These are phyloP conservation scores for Cyberlindnera maclurae DNA, from an alignment of 805 yeast species.

Conservation along the genomic window DNA sequence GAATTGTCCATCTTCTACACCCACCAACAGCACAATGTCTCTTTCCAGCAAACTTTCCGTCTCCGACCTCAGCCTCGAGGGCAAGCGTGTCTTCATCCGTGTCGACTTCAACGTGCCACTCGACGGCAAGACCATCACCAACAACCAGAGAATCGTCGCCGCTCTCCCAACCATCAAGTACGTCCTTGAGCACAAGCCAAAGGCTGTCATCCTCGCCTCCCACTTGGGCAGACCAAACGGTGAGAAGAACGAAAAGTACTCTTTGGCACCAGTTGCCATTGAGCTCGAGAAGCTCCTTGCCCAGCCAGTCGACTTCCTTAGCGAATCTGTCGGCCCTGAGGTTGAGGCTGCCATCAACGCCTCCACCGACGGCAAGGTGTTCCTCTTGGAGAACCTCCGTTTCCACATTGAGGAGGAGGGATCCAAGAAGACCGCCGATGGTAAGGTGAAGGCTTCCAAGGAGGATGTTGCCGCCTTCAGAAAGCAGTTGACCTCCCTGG, in stretches of 20 bases:
- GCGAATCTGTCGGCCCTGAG: conserved; percentile 89
- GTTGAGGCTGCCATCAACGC: conserved; percentile 73
- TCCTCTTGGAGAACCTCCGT: conserved; percentile 94
- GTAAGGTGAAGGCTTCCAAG: conserved; percentile 86
- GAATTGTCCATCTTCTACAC: not conserved
- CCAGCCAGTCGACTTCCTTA: conserved; percentile 70
- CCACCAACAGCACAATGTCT: conserved; percentile 54
- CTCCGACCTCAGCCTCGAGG: conserved; percentile 78
- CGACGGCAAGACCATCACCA: conserved; percentile 94
- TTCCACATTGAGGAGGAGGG: conserved; percentile 98
- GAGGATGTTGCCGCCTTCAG: conserved; percentile 85
- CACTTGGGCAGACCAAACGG: conserved; percentile 99
- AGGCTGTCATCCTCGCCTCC: conserved; percentile 86
- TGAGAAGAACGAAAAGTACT: conserved; percentile 75
- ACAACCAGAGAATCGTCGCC: conserved; percentile 99
- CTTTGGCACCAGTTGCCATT: conserved; percentile 86
- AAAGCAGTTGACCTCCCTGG: conserved; percentile 80
- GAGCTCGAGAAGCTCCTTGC: conserved; percentile 79
- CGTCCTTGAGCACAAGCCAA: conserved; percentile 87
- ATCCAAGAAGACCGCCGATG: conserved; percentile 83
- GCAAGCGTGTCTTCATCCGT: conserved; percentile 96
- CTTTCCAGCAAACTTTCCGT: conserved; percentile 90
- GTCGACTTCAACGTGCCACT: conserved; percentile 95
- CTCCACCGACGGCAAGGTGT: conserved; percentile 73
- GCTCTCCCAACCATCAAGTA: conserved; percentile 98